These are phyloP conservation scores for Cucurbita ficifolia DNA, from an alignment of 306 rosid species.

Conservation along the genomic window DNA sequence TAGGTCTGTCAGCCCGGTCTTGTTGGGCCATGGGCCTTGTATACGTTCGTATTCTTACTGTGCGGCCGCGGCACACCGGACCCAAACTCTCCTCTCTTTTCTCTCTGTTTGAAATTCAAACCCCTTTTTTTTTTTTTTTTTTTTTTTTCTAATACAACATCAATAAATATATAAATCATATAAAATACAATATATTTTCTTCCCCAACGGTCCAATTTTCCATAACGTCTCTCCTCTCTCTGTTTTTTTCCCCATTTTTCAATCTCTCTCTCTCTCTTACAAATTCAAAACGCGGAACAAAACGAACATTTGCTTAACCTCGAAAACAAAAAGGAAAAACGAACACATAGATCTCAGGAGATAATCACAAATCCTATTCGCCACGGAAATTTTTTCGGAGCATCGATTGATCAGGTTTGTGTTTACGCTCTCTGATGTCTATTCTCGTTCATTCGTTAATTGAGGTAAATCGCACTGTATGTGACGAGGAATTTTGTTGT, in stretches of 20 bases:
- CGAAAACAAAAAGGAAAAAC: neutral
- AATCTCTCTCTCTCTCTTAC: neutral
- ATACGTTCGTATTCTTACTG: neutral
- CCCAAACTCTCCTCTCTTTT: neutral
- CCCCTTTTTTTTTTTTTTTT: too few species aligned
- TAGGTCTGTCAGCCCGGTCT: neutral
- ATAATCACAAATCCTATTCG: neutral
- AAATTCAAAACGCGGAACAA: neutral
- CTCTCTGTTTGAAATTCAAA: neutral
- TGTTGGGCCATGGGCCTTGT: neutral
- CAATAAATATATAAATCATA: neutral
- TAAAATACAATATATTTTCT: neutral
- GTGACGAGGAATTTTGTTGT: neutral
- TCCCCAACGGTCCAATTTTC: neutral
- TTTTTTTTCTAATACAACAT: neutral
- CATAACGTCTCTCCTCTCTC: neutral
- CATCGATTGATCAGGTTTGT: neutral
- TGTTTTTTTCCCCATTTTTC: too few species aligned
- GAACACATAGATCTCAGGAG: neutral
- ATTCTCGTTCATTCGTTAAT: neutral
- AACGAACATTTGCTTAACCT: neutral
- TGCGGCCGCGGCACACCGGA: neutral
- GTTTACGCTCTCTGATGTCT: neutral
- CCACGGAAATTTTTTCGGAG: neutral
- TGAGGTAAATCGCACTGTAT: neutral